These are phyloP conservation scores for Emmonsiellopsis sp. DNA, from an alignment of 2,329 filamentous ascomycete species.

Conservation along the genomic window DNA sequence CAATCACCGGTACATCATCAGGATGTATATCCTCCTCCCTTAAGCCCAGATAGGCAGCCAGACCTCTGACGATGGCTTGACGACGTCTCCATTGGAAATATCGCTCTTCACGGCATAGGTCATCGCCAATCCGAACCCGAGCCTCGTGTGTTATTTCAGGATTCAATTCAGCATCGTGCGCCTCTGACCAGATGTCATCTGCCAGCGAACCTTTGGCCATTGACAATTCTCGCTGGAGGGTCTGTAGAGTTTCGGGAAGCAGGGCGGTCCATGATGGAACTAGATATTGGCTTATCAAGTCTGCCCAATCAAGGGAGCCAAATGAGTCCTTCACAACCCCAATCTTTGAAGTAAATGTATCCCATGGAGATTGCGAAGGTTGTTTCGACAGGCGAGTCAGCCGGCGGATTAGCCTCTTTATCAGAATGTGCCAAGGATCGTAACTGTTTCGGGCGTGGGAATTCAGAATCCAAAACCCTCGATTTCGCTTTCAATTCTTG, in stretches of 20 bases:
- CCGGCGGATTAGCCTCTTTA: conserved; percentile 10
- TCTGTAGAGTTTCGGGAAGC: conserved; percentile 66
- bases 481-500: background rate
- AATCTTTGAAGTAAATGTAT: conserved; percentile 42
- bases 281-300: conserved; percentile 58
- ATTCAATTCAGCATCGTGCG: conserved; percentile 71
- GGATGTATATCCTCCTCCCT: conserved; percentile 75
- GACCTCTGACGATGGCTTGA: conserved; percentile 56
- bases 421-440: background rate
- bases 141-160: conserved; percentile 82
- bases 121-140: conserved; percentile 67
- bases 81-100: conserved; percentile 62
- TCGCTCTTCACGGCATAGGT: conserved; percentile 76
- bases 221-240: conserved; percentile 79
- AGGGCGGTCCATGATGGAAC: conserved; percentile 73
- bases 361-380: conserved; percentile 32
- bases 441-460: background rate
- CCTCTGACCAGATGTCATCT: conserved; percentile 87
- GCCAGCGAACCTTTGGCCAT: conserved; percentile 81
- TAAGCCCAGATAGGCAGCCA: conserved; percentile 74
- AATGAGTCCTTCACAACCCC: conserved; percentile 31
- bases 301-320: conserved; percentile 33
- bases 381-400: conserved; percentile 10
- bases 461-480: background rate
- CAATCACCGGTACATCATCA: conserved; percentile 86